phyloP scores from a whole-genome alignment of 306 rosid genomes.

The Echinosophora koreensis region DNA sequence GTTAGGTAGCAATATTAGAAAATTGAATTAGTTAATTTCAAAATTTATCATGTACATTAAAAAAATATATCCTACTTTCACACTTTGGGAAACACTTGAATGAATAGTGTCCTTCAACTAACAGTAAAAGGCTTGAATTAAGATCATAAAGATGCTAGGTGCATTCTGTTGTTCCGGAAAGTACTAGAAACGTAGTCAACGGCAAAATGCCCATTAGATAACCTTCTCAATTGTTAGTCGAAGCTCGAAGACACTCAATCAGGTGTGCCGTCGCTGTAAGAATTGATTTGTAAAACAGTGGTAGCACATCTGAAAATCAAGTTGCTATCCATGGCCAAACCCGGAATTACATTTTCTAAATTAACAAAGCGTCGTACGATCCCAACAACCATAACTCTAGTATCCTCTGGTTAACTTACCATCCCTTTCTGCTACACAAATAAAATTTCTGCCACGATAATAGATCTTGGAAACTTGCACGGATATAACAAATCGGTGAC shows the following conservation, averaged over 20 bases:
- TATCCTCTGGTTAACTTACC: constrained; percentile 5
- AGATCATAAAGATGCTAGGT: not conserved
- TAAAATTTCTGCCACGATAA: constrained; percentile 3
- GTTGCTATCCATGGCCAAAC: not conserved
- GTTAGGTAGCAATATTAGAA: not conserved
- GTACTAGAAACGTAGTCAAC: not conserved
- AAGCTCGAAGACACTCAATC: not conserved
- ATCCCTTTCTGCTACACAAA: constrained; percentile 31
- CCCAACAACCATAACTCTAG: constrained; percentile 19
- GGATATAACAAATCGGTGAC: not conserved
- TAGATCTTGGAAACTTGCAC: too few species aligned
- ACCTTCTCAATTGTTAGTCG: constrained; percentile 1
- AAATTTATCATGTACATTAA: not conserved
- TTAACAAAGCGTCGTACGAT: too few species aligned
- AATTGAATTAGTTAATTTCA: not conserved
- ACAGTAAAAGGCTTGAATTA: not conserved
- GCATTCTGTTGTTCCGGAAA: not conserved
- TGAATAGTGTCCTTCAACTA: not conserved
- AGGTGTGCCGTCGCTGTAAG: not conserved
- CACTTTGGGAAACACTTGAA: not conserved
- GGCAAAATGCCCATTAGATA: not conserved
- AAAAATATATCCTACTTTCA: not conserved
- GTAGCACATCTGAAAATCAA: not conserved
- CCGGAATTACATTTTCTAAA: too few species aligned
- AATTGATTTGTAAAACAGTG: not conserved